Conservation (phyloP, 2,329 filamentous ascomycete genomes). For the Neodidymelliopsis sp. region DNA sequence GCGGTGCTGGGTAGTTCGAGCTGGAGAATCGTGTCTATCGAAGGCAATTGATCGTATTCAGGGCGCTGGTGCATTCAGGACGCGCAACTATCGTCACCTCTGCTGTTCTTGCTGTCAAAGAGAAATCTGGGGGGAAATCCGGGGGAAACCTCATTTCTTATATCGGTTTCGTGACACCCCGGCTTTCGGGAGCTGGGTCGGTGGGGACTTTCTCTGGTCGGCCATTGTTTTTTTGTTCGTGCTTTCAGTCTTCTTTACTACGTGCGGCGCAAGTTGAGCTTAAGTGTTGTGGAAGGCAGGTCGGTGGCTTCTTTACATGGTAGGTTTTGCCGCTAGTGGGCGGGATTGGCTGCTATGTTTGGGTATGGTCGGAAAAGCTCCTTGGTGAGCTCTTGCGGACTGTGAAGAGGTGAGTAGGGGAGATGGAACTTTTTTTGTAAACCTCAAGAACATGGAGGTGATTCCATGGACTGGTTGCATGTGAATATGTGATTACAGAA, state of each 20-base stretch:
- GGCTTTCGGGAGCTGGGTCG: background rate
- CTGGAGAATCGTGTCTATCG: constrained; percentile 4
- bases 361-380: background rate
- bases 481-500: background rate
- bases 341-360: constrained; percentile 6
- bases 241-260: constrained; percentile 6
- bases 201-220: no score
- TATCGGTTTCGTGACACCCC: background rate
- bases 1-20: background rate
- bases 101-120: no score
- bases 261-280: constrained; percentile 4
- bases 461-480: background rate
- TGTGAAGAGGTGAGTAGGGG: background rate
- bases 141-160: background rate
- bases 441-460: background rate
- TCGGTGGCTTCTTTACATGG: background rate
- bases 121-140: background rate
- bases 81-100: no score
- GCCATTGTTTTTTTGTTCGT: background rate
- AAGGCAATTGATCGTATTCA: background rate
- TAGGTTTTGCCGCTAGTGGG: background rate
- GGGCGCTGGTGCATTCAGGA: constrained; percentile 6
- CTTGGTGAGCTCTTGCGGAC: background rate
- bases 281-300: background rate
- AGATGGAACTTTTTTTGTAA: background rate